Base-by-base conservation (phyloP, 495 filamentous ascomycete genomes). In the Talaromyces stipitatus region DNA sequence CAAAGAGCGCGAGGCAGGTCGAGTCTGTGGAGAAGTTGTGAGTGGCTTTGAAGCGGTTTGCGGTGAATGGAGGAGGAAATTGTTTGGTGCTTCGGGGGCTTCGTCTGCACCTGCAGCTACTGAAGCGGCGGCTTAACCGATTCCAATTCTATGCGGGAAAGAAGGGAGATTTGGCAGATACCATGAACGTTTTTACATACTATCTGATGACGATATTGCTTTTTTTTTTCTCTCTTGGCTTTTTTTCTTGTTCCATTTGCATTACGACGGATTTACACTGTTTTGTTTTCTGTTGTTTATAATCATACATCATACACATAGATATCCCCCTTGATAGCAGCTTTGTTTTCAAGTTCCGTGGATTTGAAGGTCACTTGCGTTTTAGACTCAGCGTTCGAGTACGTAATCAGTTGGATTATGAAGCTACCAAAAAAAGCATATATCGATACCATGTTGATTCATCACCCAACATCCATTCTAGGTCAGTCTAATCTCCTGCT, bases 31-130 rank as follows among this genome's bases (percentile, higher is more conserved):
- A 2, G 91, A 92, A 60, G 91, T 98, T 20, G 85, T 96, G 12
- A 88, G 85, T 29, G 94, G 92, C 8, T 97, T 97, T 69, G 94
- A 96, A 70, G 83, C 86, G 58, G 83, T 91, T 0, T 96, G 90
- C 69, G 84, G 77, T 8, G 77, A 78, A 60, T 83, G 82, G 78
- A 79, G 81, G 56, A 77, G 78, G 66, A 77, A 77, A 59, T 66
- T 87, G 43, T 75, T 80, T 26, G 73, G 74, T 22, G 65, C 73
- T 53, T 63, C 65, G 30, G 64, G 54, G 14, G 58, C 30, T 43
- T 58, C 69, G 23, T 69, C 73, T 65, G 66, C 70, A 16, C 68
- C 69, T 50, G 69, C 72, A 36, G 71, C 67, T 50, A 54, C 52
- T 27, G 54, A 26, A 22, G 54, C 54, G 14, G 51, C 30, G 4